Conservation (phyloP, 345 rosid genomes). For the Toxicodendron radicans region DNA sequence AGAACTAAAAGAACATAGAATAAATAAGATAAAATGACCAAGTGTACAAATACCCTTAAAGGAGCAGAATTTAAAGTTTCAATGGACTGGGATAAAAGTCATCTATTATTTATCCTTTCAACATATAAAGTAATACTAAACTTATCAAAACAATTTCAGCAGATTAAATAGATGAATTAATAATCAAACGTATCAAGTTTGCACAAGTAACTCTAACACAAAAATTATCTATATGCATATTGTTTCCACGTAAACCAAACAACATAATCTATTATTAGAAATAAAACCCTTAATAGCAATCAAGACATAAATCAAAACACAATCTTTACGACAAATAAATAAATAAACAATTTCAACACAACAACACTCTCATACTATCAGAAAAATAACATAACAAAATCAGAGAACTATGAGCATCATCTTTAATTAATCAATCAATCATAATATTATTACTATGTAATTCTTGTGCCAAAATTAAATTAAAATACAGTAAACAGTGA, state of each 20-base stretch:
- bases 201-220: not conserved
- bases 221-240: not conserved
- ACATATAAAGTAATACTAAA: too few species aligned
- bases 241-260: not conserved
- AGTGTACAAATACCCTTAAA: too few species aligned
- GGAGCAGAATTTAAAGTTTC: too few species aligned
- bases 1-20: not conserved
- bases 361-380: not conserved
- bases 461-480: not conserved
- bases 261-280: not conserved
- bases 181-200: too few species aligned
- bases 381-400: not conserved
- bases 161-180: too few species aligned
- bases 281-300: not conserved
- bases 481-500: not conserved
- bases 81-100: too few species aligned
- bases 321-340: not conserved
- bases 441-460: not conserved
- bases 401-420: not conserved
- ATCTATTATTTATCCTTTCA: too few species aligned
- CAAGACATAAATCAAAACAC: not conserved
- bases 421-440: not conserved
- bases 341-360: not conserved
- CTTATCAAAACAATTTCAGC: too few species aligned
- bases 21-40: not conserved